Percentiles rank a stretch among this genome's conserved stretches.
Conservation (phyloP, 1,139 yeast genomes). For the Kurtzmaniella quercitrusa region DNA sequence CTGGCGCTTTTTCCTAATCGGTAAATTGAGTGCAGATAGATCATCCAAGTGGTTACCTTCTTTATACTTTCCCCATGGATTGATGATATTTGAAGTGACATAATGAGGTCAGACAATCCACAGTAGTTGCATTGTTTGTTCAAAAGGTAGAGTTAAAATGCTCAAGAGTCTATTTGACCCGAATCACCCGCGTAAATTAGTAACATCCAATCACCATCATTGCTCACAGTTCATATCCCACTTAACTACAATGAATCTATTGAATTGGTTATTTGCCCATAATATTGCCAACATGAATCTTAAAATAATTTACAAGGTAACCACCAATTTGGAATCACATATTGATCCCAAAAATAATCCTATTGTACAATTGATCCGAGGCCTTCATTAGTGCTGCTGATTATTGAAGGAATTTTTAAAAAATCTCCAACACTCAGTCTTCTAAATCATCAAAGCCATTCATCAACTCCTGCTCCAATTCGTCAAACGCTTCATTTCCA, state of each 20-base stretch:
- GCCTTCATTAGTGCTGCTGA: neutral
- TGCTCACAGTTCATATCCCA: too few species aligned
- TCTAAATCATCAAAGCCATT: conserved; percentile 46
- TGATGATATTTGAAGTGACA: neutral
- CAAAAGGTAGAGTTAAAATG: too few species aligned
- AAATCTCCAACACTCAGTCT: conserved; percentile 11
- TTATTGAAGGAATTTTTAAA: too few species aligned
- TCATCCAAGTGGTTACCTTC: neutral
- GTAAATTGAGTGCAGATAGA: neutral
- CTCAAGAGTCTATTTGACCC: too few species aligned
- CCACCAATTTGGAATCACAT: neutral
- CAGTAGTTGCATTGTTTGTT: neutral
- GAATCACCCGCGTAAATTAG: too few species aligned
- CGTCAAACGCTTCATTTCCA: conserved; percentile 31
- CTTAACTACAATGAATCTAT: too few species aligned
- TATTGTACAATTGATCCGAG: neutral
- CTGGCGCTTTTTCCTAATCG: neutral
- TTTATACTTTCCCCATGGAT: too few species aligned
- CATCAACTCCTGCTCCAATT: conserved; percentile 42
- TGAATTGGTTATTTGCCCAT: too few species aligned
- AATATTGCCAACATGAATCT: neutral
- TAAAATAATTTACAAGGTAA: neutral
- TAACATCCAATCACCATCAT: too few species aligned
- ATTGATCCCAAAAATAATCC: neutral
- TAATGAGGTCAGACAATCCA: neutral